These are phyloP conservation scores for Coniophora puteana DNA, from an alignment of 1,284 basidiomycete genomes.

Conservation along the genomic window DNA sequence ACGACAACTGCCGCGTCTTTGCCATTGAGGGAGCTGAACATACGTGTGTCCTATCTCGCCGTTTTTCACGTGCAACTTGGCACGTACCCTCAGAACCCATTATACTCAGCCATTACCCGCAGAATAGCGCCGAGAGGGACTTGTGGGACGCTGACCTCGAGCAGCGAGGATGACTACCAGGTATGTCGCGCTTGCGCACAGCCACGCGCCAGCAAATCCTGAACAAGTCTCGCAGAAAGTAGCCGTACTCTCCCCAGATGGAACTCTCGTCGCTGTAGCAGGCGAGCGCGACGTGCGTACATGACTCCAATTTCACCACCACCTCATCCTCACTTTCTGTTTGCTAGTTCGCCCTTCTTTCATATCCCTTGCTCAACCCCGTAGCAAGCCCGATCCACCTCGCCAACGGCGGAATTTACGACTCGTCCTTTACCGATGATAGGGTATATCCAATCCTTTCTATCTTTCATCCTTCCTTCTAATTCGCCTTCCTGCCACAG, in stretches of 20 bases:
- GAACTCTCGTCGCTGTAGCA: constrained; percentile 55
- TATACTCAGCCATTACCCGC: constrained; percentile 11
- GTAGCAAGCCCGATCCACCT: constrained; percentile 42
- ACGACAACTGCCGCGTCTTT: constrained; percentile 82
- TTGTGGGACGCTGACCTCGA: constrained; percentile 58
- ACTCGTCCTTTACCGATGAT: no score
- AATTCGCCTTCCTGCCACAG: no score
- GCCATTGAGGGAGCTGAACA: constrained; percentile 46
- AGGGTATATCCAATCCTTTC: no score
- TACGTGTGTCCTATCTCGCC: constrained; percentile 12
- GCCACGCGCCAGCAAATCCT: background rate
- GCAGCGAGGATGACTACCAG: constrained; percentile 77
- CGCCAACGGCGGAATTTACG: constrained; percentile 70
- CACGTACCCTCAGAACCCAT: background rate
- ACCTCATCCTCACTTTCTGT: constrained; percentile 8
- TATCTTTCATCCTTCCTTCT: no score
- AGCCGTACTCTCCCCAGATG: constrained; percentile 67
- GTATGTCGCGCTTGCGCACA: constrained; percentile 35
- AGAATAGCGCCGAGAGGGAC: constrained; percentile 55
- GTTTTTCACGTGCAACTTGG: background rate
- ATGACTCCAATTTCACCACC: background rate
- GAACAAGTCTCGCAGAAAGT: constrained; percentile 60
- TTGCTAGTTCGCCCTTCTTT: constrained; percentile 65
- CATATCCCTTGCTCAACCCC: constrained; percentile 60
- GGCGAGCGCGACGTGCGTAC: constrained; percentile 59